Percentiles rank a stretch among this genome's conserved stretches.
phyloP scores from a whole-genome alignment of 257 asterid species.

The Petrea volubilis region DNA sequence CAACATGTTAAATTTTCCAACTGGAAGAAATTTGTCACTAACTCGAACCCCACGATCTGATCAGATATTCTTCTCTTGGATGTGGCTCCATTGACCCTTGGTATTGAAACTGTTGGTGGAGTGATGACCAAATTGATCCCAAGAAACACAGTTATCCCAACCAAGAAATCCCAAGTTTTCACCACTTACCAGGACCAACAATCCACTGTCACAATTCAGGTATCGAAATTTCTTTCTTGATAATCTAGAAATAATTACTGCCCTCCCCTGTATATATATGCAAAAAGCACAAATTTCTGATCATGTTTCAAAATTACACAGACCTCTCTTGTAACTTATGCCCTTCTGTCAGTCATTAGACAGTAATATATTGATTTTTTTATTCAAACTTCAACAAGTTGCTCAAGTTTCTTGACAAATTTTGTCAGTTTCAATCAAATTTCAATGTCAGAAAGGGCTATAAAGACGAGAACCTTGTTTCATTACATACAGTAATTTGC shows the following conservation, averaged over 20 bases:
- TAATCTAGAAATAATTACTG: not conserved
- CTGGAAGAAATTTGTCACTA: not conserved
- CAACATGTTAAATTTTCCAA: not conserved
- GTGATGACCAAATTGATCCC: conserved; percentile 96
- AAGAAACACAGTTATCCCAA: conserved; percentile 73
- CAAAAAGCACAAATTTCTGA: too few relatives aligned
- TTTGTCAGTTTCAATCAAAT: too few relatives aligned
- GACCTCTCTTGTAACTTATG: too few relatives aligned
- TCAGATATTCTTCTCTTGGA: conserved; percentile 83
- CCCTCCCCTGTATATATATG: too few relatives aligned
- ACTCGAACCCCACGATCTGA: not conserved
- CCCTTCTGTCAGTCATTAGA: too few relatives aligned
- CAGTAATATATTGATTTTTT: too few relatives aligned
- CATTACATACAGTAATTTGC: not conserved
- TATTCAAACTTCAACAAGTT: too few relatives aligned
- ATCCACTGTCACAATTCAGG: conserved; percentile 75
- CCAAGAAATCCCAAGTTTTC: conserved; percentile 84
- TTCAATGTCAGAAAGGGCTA: too few relatives aligned
- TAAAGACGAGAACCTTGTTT: too few relatives aligned
- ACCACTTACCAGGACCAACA: conserved; percentile 90
- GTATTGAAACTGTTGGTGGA: conserved; percentile 94
- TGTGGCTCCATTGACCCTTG: conserved; percentile 81
- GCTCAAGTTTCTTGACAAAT: too few relatives aligned
- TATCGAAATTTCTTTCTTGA: conserved; percentile 11
- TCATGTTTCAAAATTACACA: too few relatives aligned